These are phyloP conservation scores for Sechiopsis laciniata DNA, from an alignment of 306 rosid genomes.

Conservation along the genomic window DNA sequence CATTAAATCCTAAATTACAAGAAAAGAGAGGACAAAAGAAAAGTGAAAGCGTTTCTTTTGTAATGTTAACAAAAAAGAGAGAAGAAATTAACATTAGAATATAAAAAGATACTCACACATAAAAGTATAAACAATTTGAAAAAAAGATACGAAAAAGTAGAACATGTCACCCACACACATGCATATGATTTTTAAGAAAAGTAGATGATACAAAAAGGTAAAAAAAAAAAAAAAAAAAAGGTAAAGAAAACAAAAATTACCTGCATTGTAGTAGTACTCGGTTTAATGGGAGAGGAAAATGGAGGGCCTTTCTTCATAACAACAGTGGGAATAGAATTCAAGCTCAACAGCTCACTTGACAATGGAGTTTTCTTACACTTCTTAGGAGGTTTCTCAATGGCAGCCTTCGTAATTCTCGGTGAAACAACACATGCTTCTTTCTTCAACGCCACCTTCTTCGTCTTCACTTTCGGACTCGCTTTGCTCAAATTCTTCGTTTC, in stretches of 20 bases:
- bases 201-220: not conserved
- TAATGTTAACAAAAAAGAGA: no score
- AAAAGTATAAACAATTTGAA: no score
- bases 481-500: slow-evolving; percentile 36
- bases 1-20: no score
- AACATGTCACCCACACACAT: not conserved
- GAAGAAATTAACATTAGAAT: no score
- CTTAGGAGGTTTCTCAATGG: slow-evolving; percentile 28
- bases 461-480: slow-evolving; percentile 25
- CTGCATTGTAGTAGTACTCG: slow-evolving; percentile 33
- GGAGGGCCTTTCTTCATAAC: slow-evolving; percentile 38
- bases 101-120: no score
- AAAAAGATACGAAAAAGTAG: no score
- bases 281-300: slow-evolving; percentile 27
- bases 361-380: slow-evolving; percentile 48
- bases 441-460: slow-evolving; percentile 21
- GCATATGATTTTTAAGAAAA: not conserved
- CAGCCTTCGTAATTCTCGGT: slow-evolving; percentile 35
- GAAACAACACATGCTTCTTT: slow-evolving; percentile 64
- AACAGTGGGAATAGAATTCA: slow-evolving; percentile 40
- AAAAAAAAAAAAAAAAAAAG: not conserved
- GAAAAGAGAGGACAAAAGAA: no score
- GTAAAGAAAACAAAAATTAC: slow-evolving; percentile 1
- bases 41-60: no score
- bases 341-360: slow-evolving; percentile 43